Base-by-base conservation (phyloP, 1,284 basidiomycete genomes). In the Malassezia slooffiae region DNA sequence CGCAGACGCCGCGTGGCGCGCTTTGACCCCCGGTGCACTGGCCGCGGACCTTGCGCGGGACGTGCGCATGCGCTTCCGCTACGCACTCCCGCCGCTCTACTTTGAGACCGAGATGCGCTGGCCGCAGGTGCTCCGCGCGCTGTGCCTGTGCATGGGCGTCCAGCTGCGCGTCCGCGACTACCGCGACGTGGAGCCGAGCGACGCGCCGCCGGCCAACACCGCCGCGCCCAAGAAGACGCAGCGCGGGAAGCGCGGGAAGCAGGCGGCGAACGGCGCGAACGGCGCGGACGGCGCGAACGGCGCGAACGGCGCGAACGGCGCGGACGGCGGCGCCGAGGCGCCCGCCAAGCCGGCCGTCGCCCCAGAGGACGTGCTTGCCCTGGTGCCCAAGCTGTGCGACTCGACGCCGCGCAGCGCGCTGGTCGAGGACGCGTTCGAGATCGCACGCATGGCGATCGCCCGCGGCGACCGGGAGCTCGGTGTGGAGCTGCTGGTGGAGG, bases 351-450 rank as follows among this genome's bases (percentile, higher is more conserved):
- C 64, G 27, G 73, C 72, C 2, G 77, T 78, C 52, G 71, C 69
- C 49, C 72, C 76, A 4, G 67, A 71, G 27, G 77, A 78, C 52
- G 64, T 78, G 15, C 65, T 78, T 44, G 73, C 74, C 43, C 54
- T 77, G 39, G 60, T 75, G 20, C 77, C 77, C 1, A 55, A 77
- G 32, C 69, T 77, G 59, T 75, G 75, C 60, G 71, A 73, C 23
- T 73, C 74, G 17, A 73, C 72, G 20, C 73, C 75, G 32, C 69
- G 71, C 48, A 73, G 72, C 48, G 51, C 70, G 12, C 68, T 77
- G 26, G 74, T 75, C 19, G 76, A 77, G 47, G 75, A 78, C 56
- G 72, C 75, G 16, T 75, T 78, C 46, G 73, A 75, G 49, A 73
- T 73, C 24, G 77, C 76, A 22, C 70, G 74, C 34, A 68, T 70